Conservation (phyloP, 257 asterid species). For the Echium plantagineum region DNA sequence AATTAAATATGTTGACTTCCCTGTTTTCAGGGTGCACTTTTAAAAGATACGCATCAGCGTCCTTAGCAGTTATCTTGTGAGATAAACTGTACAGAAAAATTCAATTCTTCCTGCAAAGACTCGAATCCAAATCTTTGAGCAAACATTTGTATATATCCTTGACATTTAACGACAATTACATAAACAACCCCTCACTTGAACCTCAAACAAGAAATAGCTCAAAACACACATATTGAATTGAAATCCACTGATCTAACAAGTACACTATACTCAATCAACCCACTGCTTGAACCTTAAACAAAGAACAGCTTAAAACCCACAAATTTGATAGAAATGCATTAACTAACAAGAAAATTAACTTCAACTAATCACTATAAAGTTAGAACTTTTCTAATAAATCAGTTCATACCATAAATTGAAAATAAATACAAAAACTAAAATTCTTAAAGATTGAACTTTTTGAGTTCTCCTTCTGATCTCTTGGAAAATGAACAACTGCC, state of each 20-base stretch:
- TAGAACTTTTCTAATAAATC: conserved; percentile 1
- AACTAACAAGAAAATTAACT: not conserved
- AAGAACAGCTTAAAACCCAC: not conserved
- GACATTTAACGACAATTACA: no score
- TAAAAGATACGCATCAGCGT: not conserved
- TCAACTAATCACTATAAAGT: not conserved
- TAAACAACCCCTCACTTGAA: no score
- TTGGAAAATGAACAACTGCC: conserved; percentile 43
- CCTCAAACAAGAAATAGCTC: no score
- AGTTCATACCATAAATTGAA: conserved; percentile 2
- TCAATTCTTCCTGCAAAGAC: no score
- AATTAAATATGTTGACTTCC: not conserved
- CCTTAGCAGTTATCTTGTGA: no score
- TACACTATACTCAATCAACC: no score
- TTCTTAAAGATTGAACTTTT: conserved; percentile 12
- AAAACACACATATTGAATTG: not conserved
- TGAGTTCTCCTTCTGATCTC: conserved; percentile 24
- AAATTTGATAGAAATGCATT: not conserved
- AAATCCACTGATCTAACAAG: not conserved
- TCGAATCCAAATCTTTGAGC: no score
- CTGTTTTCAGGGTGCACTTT: not conserved
- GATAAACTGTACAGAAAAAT: no score
- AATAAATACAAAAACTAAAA: not conserved
- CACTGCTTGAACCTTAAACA: no score
- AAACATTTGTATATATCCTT: no score